phyloP scores from a whole-genome alignment of 345 rosid genomes.

The Eucalyptus camaldulensis region DNA sequence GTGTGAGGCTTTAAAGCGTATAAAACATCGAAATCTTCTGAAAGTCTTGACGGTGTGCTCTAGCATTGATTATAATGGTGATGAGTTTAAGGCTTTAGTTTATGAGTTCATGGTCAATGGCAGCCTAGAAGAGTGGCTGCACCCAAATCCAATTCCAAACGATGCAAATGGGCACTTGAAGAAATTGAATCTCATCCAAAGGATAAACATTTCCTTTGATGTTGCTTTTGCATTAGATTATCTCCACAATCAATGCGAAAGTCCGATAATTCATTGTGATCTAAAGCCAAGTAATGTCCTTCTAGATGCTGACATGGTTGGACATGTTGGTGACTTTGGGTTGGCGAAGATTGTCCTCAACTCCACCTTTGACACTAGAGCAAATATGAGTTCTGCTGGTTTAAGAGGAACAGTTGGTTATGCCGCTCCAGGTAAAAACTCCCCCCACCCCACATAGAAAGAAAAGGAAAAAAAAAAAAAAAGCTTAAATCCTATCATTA shows the following conservation, averaged over 20 bases:
- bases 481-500: not conserved
- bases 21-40: too few species aligned
- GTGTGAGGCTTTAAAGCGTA: too few species aligned
- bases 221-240: not conserved
- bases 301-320: not conserved
- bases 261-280: not conserved
- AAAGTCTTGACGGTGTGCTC: too few species aligned
- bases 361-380: accelerated
- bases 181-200: not conserved
- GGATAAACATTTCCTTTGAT: not conserved
- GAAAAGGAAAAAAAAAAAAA: too few species aligned
- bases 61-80: too few species aligned
- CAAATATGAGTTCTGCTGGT: not conserved
- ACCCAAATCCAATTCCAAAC: too few species aligned
- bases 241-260: not conserved
- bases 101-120: too few species aligned
- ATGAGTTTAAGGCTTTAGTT: too few species aligned
- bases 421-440: not conserved
- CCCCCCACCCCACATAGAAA: too few species aligned
- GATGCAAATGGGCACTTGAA: not conserved
- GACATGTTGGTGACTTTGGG: not conserved
- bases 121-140: too few species aligned
- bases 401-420: not conserved
- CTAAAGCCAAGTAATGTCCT: not conserved
- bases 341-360: not conserved